Conservation (phyloP, 164 flowering plant genomes). For the Berberis thunbergii region DNA sequence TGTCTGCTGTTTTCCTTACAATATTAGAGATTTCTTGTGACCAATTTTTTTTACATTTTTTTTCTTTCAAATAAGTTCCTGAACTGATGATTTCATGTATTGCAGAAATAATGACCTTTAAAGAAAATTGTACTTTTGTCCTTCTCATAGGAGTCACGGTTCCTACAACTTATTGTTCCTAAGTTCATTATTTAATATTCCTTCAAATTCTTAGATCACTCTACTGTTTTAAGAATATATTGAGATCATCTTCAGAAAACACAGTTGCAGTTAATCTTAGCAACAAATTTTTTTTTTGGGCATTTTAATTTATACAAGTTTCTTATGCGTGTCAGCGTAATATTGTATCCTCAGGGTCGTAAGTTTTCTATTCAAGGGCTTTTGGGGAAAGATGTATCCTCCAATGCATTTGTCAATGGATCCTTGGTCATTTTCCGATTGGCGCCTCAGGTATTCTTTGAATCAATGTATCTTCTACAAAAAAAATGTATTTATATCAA, state of each 20-base stretch:
- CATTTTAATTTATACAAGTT: not conserved
- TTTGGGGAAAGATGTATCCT: conserved; percentile 49
- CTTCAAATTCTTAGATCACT: too few relatives aligned
- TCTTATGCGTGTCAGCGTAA: conserved; percentile 4
- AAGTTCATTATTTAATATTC: too few relatives aligned
- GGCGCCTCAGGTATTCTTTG: conserved; percentile 88
- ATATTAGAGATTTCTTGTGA: conserved; percentile 1
- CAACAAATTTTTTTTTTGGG: not conserved
- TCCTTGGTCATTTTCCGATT: conserved; percentile 87
- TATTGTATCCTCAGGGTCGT: conserved; percentile 46
- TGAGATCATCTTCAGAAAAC: too few relatives aligned
- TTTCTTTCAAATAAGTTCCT: not conserved
- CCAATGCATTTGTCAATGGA: conserved; percentile 52
- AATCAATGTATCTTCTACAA: not conserved
- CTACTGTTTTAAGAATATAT: too few relatives aligned
- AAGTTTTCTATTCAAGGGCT: conserved; percentile 92
- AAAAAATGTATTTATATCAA: too few relatives aligned
- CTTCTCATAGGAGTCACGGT: too few relatives aligned
- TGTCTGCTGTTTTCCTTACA: not conserved
- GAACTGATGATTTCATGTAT: too few relatives aligned
- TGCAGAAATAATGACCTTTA: too few relatives aligned
- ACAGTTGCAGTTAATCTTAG: not conserved
- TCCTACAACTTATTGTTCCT: too few relatives aligned
- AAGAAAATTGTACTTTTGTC: too few relatives aligned
- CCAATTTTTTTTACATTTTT: not conserved